phyloP scores from a whole-genome alignment of 2,329 filamentous ascomycete species.

The Didymella sp. region DNA sequence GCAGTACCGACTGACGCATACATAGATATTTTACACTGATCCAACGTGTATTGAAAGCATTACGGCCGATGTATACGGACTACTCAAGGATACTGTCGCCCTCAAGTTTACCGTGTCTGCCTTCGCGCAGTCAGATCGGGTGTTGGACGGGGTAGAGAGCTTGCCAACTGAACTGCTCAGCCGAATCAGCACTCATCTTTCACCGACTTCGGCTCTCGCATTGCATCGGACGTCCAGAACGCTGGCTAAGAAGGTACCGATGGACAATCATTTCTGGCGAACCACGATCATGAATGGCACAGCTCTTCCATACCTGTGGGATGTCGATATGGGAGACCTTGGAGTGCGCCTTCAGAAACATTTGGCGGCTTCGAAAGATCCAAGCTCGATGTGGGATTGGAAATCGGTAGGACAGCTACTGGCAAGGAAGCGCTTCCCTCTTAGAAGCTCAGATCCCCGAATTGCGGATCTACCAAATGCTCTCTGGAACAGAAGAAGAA shows the following conservation, averaged over 20 bases:
- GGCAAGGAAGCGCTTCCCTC: slow-evolving; percentile 22
- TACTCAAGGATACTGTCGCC: slow-evolving; percentile 21
- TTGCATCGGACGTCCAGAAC: slow-evolving; percentile 31
- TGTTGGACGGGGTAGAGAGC: not conserved
- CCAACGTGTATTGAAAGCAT: slow-evolving; percentile 24
- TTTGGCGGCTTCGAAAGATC: not conserved
- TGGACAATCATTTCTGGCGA: slow-evolving; percentile 39
- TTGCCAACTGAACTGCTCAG: slow-evolving; percentile 12
- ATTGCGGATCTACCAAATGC: slow-evolving; percentile 25
- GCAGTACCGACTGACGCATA: not conserved
- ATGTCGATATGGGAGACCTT: slow-evolving; percentile 27
- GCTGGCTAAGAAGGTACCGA: slow-evolving; percentile 25
- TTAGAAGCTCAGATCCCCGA: slow-evolving; percentile 18
- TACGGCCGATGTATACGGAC: slow-evolving; percentile 15
- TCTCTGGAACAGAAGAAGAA: slow-evolving; percentile 38
- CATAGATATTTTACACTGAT: slow-evolving; percentile 35
- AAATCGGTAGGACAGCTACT: slow-evolving; percentile 25
- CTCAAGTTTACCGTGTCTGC: not conserved
- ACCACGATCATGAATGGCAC: slow-evolving; percentile 28
- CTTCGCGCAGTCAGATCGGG: not conserved
- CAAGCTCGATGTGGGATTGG: slow-evolving; percentile 27
- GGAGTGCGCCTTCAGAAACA: slow-evolving; percentile 5
- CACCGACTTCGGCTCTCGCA: slow-evolving; percentile 22
- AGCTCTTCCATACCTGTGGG: slow-evolving; percentile 36
- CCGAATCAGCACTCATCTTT: slow-evolving; percentile 20